Evolutionary conservation across 2,329 filamentous ascomycete species (phyloP), one percentile per base, ranked within the genome.

Genomic region (Pseudocercospora eumusae): DNA sequence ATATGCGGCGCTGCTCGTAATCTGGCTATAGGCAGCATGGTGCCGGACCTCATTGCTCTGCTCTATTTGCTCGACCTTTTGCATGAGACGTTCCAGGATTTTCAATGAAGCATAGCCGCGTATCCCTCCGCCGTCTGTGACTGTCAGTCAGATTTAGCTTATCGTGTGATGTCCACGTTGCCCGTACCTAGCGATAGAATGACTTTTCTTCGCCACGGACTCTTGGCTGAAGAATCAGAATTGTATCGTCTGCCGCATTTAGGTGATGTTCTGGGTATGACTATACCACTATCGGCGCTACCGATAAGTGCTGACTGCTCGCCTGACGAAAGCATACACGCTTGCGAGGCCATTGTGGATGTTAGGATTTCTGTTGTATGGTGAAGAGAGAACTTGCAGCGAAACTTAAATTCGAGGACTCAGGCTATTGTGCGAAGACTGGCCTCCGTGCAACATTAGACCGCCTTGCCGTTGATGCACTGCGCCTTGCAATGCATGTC

Each of bases 61-160:
- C 23, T 67, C 65, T 6, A 67, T 57, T 11, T 59, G 21, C 18
- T 56, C 52, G 11, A 66, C 49, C 8, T 57, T 15, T 5, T 53
- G 28, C 61, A 68, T 69, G 21, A 69, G 54, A 4, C 54, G 47
- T 23, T 64, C 56, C 31, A 66, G 8, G 5, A 69, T 62, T 4
- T 65, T 47, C 23, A 69, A 25, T 0, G 64, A 65, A 28, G 62
- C 63, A 53, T 65, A 68, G 1, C 66, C 66, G n/a, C 62, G 63
- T 20, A 69, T 52, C 5, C 67, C 67, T 31, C 67, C 67, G 3
- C 67, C 67, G 56, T 69, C 67, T 63, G 50, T 2, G 11, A 53
- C 28, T 15, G 49, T 27, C 23, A 27, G 27, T 36, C 3, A 36
- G 33, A 13, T 36, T n/a, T 15, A 5, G 15, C 33, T 13, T 36